Percentiles rank a stretch among this genome's conserved stretches.
These are phyloP conservation scores for Metarhizium guizhouense DNA, from an alignment of 2,329 filamentous ascomycete genomes.

Conservation along the genomic window DNA sequence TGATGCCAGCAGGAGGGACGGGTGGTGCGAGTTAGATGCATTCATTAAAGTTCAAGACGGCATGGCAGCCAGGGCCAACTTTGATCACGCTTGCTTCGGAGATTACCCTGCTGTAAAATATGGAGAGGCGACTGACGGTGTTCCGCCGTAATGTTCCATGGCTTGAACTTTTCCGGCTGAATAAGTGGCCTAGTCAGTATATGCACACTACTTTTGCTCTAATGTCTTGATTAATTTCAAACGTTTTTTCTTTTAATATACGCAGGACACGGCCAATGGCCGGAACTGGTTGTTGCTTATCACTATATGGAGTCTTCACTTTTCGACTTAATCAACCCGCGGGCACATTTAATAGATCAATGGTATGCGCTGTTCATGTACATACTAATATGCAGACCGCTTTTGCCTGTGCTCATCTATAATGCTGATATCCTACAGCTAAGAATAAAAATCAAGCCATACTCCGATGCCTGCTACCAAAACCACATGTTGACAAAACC, in stretches of 20 bases:
- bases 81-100: constrained; percentile 58
- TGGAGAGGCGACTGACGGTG: constrained; percentile 30
- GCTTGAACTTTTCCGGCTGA: neutral
- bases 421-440: constrained; percentile 1
- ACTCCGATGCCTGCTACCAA: constrained; percentile 10
- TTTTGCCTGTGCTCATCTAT: constrained; percentile 1
- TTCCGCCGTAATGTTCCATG: constrained; percentile 13
- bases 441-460: neutral
- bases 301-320: neutral
- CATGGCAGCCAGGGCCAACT: constrained; percentile 50
- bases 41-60: constrained; percentile 55
- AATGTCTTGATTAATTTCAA: neutral
- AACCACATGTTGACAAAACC: neutral
- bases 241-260: neutral
- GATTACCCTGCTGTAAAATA: constrained; percentile 30
- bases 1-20: constrained; percentile 52
- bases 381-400: neutral
- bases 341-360: neutral
- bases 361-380: neutral
- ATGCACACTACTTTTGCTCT: neutral
- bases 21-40: constrained; percentile 66
- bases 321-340: neutral
- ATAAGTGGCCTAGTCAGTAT: neutral
- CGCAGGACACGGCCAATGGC: neutral
- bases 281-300: too few species aligned